phyloP scores from a whole-genome alignment of 345 rosid genomes.

The Balakata baccata region DNA sequence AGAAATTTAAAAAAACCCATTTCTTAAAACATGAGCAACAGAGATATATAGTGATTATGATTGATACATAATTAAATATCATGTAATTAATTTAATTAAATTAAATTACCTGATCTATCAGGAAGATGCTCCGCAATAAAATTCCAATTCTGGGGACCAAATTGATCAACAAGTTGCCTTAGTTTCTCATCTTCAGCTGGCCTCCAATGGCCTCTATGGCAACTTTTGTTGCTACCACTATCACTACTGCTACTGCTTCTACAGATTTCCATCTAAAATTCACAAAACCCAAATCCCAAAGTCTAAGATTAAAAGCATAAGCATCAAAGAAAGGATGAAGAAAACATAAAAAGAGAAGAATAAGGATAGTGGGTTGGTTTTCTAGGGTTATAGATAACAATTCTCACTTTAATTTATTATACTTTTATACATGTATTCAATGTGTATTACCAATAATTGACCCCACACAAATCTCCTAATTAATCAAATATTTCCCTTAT shows the following conservation, averaged over 20 bases:
- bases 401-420: conserved; percentile 15
- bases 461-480: background rate
- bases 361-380: background rate
- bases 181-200: conserved; percentile 73
- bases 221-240: conserved; percentile 29
- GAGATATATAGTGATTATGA: background rate
- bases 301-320: background rate
- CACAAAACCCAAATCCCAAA: background rate
- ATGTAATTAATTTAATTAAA: too few species aligned
- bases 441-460: background rate
- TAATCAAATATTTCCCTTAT: background rate
- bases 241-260: conserved; percentile 34
- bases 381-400: conserved; percentile 17
- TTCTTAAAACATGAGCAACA: conserved; percentile 23
- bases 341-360: conserved; percentile 1
- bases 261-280: conserved; percentile 9
- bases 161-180: conserved; percentile 52
- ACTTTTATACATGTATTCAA: background rate
- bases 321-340: background rate
- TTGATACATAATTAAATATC: too few species aligned
- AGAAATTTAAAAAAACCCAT: background rate
- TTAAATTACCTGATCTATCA: conserved; percentile 62
- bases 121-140: conserved; percentile 65
- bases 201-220: conserved; percentile 72
- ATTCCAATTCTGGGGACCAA: conserved; percentile 75